A percentile compares a stretch with the other conserved stretches of the same genome.
These are phyloP conservation scores for Mycena galericulata DNA, from an alignment of 768 basidiomycete genomes.

Conservation along the genomic window DNA sequence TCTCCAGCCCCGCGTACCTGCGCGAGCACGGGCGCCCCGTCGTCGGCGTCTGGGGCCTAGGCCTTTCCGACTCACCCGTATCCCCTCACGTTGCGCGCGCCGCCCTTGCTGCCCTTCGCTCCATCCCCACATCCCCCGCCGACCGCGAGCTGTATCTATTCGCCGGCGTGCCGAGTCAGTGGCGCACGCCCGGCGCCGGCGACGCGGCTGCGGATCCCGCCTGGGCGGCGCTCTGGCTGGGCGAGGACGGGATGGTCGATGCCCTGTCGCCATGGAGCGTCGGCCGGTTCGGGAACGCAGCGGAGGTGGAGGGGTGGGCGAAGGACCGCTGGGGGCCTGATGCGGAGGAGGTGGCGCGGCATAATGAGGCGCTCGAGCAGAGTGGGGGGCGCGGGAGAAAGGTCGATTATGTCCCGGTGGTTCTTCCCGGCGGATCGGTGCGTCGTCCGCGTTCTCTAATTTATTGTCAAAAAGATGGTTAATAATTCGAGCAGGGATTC, in stretches of 20 bases:
- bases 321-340: slow-evolving; percentile 74
- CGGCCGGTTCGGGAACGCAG: slow-evolving; percentile 72
- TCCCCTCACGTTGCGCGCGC: slow-evolving; percentile 12
- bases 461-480: too few relatives aligned
- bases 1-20: slow-evolving; percentile 82
- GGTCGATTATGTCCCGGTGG: slow-evolving; percentile 86
- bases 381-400: slow-evolving; percentile 45
- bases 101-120: slow-evolving; percentile 17
- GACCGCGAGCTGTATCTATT: slow-evolving; percentile 24
- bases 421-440: slow-evolving; percentile 85
- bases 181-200: slow-evolving; percentile 72
- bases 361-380: too few relatives aligned
- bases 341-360: slow-evolving; percentile 65
- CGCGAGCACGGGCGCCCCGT: slow-evolving; percentile 78
- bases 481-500: too few relatives aligned
- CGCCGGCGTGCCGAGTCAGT: slow-evolving; percentile 77
- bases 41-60: slow-evolving; percentile 76
- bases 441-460: too few relatives aligned
- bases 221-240: slow-evolving; percentile 77
- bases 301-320: slow-evolving; percentile 73
- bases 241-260: slow-evolving; percentile 67
- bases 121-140: neutral
- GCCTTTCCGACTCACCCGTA: slow-evolving; percentile 28
- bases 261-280: slow-evolving; percentile 89
- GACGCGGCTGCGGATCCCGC: slow-evolving; percentile 79